Evolutionary conservation across 176 grass and related monocot species (phyloP).

Genomic region (Rhynchospora breviuscula): DNA sequence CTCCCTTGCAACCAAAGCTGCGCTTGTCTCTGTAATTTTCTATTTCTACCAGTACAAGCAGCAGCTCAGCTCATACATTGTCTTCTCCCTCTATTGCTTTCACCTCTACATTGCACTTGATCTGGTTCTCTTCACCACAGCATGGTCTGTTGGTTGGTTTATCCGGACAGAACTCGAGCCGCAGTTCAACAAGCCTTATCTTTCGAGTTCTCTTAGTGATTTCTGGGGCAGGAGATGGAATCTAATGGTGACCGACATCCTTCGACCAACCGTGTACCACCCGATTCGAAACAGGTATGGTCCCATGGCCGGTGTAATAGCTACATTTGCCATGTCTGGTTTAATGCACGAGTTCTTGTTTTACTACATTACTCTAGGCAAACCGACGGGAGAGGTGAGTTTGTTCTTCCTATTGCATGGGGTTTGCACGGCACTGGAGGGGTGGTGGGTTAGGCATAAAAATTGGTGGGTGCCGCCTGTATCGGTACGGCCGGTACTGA

Average conservation of each 20-base stretch:
- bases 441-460: slow-evolving; percentile 25
- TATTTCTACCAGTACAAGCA: slow-evolving; percentile 31
- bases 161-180: slow-evolving; percentile 45
- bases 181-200: slow-evolving; percentile 62
- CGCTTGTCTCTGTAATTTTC: slow-evolving; percentile 40
- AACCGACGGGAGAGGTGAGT: slow-evolving; percentile 44
- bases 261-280: slow-evolving; percentile 46
- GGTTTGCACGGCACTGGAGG: slow-evolving; percentile 40
- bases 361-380: slow-evolving; percentile 47
- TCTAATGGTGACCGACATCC: slow-evolving; percentile 45
- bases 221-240: slow-evolving; percentile 82
- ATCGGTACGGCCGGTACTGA: slow-evolving; percentile 14
- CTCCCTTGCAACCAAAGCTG: slow-evolving; percentile 30
- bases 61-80: slow-evolving; percentile 15
- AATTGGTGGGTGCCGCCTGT: slow-evolving; percentile 35
- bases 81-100: slow-evolving; percentile 36
- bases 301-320: slow-evolving; percentile 27
- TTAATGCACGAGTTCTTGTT: slow-evolving; percentile 69
- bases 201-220: slow-evolving; percentile 38
- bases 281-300: slow-evolving; percentile 43
- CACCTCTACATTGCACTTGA: slow-evolving; percentile 58
- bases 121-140: slow-evolving; percentile 34
- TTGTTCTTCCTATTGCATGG: slow-evolving; percentile 66
- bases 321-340: slow-evolving; percentile 51
- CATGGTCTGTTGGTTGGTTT: slow-evolving; percentile 22